Evolutionary conservation across 1,139 yeast genomes (phyloP).

Genomic region (Geotrichum armillariae): DNA sequence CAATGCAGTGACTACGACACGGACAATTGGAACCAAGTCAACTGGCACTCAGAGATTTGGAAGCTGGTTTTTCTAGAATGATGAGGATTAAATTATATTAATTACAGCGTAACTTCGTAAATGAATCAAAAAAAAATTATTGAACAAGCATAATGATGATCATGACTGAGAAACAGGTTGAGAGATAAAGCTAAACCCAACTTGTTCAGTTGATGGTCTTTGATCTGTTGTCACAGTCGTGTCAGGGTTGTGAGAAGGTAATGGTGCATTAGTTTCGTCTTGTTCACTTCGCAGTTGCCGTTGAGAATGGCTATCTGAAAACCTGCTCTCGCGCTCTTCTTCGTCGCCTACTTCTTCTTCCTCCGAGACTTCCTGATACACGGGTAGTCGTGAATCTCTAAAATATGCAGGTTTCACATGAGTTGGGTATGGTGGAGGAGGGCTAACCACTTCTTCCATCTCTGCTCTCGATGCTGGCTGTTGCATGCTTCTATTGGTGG

Average conservation of each 20-base stretch:
- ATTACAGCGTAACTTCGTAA: constrained; percentile 3
- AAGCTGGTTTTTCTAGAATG: constrained; percentile 20
- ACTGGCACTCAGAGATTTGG: constrained; percentile 18
- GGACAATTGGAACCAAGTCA: constrained; percentile 15
- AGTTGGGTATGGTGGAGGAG: constrained; percentile 33
- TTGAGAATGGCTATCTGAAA: constrained; percentile 2
- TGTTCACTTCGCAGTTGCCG: background rate
- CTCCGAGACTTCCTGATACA: constrained; percentile 24
- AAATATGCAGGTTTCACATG: constrained; percentile 23
- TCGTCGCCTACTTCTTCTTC: constrained; percentile 11
- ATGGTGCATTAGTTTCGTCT: too few species aligned
- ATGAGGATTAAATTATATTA: background rate
- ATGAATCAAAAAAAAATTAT: background rate
- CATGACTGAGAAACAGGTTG: background rate
- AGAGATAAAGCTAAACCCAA: background rate
- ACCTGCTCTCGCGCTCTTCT: background rate
- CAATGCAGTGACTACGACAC: constrained; percentile 37
- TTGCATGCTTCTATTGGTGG: background rate
- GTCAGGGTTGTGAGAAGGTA: too few species aligned
- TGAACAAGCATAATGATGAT: background rate
- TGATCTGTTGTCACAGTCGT: too few species aligned
- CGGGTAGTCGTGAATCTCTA: constrained; percentile 23
- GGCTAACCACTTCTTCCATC: constrained; percentile 21
- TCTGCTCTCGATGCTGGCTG: background rate
- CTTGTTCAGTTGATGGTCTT: background rate